Percentiles rank a stretch among this genome's conserved stretches.
phyloP scores from a whole-genome alignment of 805 yeast species.

The Ogataea minuta region DNA sequence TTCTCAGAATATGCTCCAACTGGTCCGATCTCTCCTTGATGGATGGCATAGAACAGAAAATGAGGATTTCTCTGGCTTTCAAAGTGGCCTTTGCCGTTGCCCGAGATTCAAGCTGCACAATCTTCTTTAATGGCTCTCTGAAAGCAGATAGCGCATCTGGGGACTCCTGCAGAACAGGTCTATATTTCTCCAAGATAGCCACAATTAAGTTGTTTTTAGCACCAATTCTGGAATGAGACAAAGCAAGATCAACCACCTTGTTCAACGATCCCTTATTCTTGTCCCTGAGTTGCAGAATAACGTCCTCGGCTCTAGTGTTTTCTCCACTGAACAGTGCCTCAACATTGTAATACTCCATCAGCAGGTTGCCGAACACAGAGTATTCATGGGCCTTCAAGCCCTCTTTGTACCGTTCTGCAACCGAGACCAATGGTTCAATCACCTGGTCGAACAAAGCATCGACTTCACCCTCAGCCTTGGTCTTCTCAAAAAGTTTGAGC shows the following conservation, averaged over 20 bases:
- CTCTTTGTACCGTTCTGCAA: conserved; percentile 65
- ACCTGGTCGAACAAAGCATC: conserved; percentile 54
- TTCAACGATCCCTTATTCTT: conserved; percentile 74
- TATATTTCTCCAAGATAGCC: conserved; percentile 81
- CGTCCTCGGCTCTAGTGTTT: conserved; percentile 82
- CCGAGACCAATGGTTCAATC: conserved; percentile 69
- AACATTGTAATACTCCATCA: conserved; percentile 70
- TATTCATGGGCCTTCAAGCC: conserved; percentile 88
- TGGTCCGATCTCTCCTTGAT: conserved; percentile 95
- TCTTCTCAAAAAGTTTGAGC: conserved; percentile 65
- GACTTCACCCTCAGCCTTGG: conserved; percentile 45
- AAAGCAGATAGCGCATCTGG: conserved; percentile 65
- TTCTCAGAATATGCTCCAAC: conserved; percentile 89
- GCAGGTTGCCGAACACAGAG: conserved; percentile 63
- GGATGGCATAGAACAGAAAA: conserved; percentile 96
- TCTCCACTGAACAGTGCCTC: conserved; percentile 79
- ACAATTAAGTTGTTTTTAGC: conserved; percentile 87
- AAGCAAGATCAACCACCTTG: conserved; percentile 67
- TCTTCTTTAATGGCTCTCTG: conserved; percentile 66
- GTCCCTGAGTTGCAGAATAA: conserved; percentile 82
- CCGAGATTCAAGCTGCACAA: conserved; percentile 88
- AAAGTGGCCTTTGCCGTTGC: conserved; percentile 90
- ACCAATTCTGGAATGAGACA: conserved; percentile 91
- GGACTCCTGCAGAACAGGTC: conserved; percentile 70
- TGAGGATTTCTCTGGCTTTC: conserved; percentile 93